Base-by-base conservation (phyloP, 345 rosid species). In the Aethionema arabicum region DNA sequence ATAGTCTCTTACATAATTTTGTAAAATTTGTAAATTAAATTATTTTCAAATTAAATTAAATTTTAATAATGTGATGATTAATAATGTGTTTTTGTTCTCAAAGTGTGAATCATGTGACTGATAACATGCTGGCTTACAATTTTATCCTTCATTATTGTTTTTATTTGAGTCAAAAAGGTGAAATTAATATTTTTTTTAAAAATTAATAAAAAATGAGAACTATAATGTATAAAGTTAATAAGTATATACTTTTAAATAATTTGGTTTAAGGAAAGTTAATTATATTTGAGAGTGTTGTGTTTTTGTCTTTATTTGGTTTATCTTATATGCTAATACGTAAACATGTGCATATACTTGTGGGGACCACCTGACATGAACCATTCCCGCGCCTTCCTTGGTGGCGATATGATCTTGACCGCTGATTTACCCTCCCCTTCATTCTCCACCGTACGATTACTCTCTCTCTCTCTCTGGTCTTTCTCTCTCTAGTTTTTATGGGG, bases 391-490 rank as follows among this genome's bases (percentile, higher is more conserved):
- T 67, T 73, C 65, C 45, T 56, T 8, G 49, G 32, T 32, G 32
- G 13, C 8, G 50, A 40, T 46, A 5, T 32, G 39, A 74, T 37
- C 60, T 75, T 0, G 38, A 71, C 77, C 56, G 48, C 66, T 1
- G 55, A 51, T 63, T 21, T 3, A 41, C 2, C 47, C 41, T 15
- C 8, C n/a, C 3, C 27, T 73, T 51, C 38, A 41, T 65, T 60
- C 5, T 60, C 31, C 36, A 69, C 85, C 88, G 82, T 79, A 55
- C 0, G 88, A 78, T 83, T 61, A 47, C 52, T 40, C 67, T 44
- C 45, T 27, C 56, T 64, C 48, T 58, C 61, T 31, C 16, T 7
- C 4, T 41, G n/a, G n/a, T 38, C 65, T 13, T 48, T 33, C 52
- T 58, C 66, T 62, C 56, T 41, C 40, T 43, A 13, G 32, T 55